Percentiles rank a stretch among this genome's conserved stretches.
These are phyloP conservation scores for Micractinium conductrix DNA, from an alignment of 139 green algal species.

Conservation along the genomic window DNA sequence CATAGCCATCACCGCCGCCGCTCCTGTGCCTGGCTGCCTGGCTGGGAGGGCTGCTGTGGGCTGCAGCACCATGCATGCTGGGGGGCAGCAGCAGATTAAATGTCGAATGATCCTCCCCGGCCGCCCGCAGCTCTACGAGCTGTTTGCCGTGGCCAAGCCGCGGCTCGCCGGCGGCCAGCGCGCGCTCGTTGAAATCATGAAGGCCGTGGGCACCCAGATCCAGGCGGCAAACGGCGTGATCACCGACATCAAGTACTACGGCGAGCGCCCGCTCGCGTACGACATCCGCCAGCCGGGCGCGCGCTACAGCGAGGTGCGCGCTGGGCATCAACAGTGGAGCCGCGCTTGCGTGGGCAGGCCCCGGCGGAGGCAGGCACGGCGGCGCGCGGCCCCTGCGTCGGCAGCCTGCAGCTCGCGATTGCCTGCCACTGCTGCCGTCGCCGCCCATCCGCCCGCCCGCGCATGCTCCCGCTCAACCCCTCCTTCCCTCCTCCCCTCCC, in stretches of 20 bases:
- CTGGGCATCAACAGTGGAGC: not conserved
- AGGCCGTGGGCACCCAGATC: slow-evolving; percentile 56
- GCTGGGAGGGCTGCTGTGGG: too few species aligned
- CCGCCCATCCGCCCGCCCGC: too few species aligned
- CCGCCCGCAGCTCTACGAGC: slow-evolving; percentile 69
- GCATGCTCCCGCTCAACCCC: not conserved
- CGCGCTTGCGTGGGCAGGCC: not conserved
- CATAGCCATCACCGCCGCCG: not conserved
- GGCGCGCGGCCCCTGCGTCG: too few species aligned
- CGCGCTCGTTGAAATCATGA: slow-evolving; percentile 59
- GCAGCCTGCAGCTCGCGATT: not conserved
- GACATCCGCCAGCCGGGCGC: slow-evolving; percentile 63
- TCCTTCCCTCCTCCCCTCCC: not conserved
- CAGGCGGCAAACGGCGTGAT: slow-evolving; percentile 73
- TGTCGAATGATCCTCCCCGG: not conserved
- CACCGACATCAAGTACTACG: slow-evolving; percentile 73
- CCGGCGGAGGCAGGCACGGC: not conserved
- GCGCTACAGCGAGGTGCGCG: slow-evolving; percentile 63
- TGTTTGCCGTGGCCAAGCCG: slow-evolving; percentile 69
- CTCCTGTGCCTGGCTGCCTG: not conserved
- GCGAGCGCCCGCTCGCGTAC: slow-evolving; percentile 78
- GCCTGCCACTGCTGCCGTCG: not conserved
- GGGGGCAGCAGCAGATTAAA: not conserved
- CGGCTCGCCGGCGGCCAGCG: slow-evolving; percentile 48
- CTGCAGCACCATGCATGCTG: not conserved